Conservation (phyloP, 2,329 filamentous ascomycete genomes). For the Talaromyces sp. region DNA sequence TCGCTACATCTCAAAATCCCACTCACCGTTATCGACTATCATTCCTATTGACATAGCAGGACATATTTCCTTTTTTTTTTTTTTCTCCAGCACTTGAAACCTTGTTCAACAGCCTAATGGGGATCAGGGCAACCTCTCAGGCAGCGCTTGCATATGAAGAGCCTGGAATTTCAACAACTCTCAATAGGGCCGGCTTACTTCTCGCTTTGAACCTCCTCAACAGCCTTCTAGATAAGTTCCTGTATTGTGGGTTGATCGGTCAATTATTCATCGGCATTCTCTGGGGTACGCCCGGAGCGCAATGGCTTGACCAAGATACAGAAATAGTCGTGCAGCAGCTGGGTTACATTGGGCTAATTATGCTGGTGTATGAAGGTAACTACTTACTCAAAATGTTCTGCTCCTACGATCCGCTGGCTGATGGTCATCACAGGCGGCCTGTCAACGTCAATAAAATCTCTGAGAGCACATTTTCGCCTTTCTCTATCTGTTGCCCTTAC, state of each 20-base stretch:
- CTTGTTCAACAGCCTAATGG: neutral
- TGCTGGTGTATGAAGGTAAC: slow-evolving; percentile 65
- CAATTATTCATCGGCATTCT: slow-evolving; percentile 66
- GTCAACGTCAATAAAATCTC: slow-evolving; percentile 46
- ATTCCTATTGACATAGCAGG: neutral
- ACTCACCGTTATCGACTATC: neutral
- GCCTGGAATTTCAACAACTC: slow-evolving; percentile 54
- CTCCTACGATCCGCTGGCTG: neutral
- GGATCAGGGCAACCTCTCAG: slow-evolving; percentile 1
- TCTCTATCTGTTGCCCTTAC: slow-evolving; percentile 60
- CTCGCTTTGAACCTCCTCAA: slow-evolving; percentile 57
- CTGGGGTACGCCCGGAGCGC: slow-evolving; percentile 62
- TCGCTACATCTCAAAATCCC: neutral
- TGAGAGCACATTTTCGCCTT: slow-evolving; percentile 57
- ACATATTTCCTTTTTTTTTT: no score
- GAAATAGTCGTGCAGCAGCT: slow-evolving; percentile 58
- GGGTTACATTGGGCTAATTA: slow-evolving; percentile 67
- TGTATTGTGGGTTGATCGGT: slow-evolving; percentile 68
- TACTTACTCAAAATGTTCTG: neutral
- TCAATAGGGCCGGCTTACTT: slow-evolving; percentile 58
- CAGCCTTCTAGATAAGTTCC: slow-evolving; percentile 50
- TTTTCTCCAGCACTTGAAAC: neutral
- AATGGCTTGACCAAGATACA: slow-evolving; percentile 50
- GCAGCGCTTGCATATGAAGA: slow-evolving; percentile 55
- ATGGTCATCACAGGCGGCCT: slow-evolving; percentile 39